phyloP scores from a whole-genome alignment of 352 stramenopile species.

The Phytophthora cactorum region DNA sequence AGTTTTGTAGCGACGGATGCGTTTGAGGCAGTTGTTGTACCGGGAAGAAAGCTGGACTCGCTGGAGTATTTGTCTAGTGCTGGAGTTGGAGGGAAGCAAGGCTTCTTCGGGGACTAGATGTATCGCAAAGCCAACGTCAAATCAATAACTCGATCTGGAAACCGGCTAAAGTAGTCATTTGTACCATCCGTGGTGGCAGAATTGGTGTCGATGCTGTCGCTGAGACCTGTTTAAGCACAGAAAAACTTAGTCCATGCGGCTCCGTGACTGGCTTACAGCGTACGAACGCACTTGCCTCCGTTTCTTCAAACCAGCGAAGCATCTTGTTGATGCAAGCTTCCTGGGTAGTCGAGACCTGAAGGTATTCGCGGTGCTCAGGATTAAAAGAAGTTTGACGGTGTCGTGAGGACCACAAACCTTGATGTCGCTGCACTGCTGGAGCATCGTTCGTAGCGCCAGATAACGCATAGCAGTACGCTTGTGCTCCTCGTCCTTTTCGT shows the following conservation, averaged over 20 bases:
- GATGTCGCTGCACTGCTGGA: constrained; percentile 56
- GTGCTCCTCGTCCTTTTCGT: constrained; percentile 59
- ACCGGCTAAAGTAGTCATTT: not conserved
- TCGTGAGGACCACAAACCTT: constrained; percentile 40
- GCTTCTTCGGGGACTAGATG: constrained; percentile 60
- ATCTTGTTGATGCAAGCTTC: constrained; percentile 52
- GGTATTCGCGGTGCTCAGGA: not conserved
- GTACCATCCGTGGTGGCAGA: constrained; percentile 66
- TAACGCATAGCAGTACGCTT: constrained; percentile 63
- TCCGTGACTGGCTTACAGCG: not conserved
- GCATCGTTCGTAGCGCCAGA: constrained; percentile 56
- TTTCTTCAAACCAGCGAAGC: constrained; percentile 70
- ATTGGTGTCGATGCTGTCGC: constrained; percentile 47
- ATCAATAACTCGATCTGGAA: not conserved
- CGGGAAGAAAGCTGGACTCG: constrained; percentile 14
- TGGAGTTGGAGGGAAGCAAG: not conserved
- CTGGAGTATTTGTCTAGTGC: constrained; percentile 34
- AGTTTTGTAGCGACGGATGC: constrained; percentile 28
- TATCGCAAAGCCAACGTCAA: not conserved
- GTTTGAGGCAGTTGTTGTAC: constrained; percentile 12
- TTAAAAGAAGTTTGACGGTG: not conserved
- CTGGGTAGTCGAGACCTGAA: constrained; percentile 55
- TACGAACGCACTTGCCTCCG: constrained; percentile 28
- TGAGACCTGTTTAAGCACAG: constrained; percentile 12
- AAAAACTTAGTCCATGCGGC: not conserved